phyloP scores from a whole-genome alignment of 2,329 filamentous ascomycete species.

The Alternaria gaisen region DNA sequence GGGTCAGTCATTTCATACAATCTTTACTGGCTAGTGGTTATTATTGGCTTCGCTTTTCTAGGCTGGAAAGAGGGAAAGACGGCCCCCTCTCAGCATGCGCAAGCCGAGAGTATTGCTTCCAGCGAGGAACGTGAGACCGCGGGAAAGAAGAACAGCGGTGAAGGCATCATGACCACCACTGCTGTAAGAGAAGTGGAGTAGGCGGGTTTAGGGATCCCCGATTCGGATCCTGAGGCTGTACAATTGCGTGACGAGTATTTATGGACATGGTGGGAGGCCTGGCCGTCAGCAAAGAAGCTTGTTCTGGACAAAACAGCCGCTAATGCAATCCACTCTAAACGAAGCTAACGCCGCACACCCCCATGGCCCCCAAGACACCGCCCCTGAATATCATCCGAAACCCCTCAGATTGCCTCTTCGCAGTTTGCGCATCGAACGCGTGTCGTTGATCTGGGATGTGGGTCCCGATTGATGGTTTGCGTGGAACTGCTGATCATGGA shows the following conservation, averaged over 20 bases:
- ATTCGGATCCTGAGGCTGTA: not conserved
- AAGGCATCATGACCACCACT: constrained; percentile 22
- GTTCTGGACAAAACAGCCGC: constrained; percentile 6
- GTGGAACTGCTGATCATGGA: constrained; percentile 4
- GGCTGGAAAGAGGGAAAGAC: constrained; percentile 69
- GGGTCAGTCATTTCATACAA: constrained; percentile 89
- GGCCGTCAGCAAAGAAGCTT: constrained; percentile 7
- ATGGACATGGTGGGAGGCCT: constrained; percentile 7
- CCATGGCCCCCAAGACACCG: constrained; percentile 1
- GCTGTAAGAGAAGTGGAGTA: constrained; percentile 27
- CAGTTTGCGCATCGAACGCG: constrained; percentile 11
- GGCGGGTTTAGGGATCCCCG: not conserved
- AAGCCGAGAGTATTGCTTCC: constrained; percentile 25
- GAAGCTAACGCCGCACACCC: not conserved
- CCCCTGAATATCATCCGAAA: constrained; percentile 5
- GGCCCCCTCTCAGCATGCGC: constrained; percentile 4
- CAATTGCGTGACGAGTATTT: not conserved
- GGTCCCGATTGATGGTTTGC: constrained; percentile 6
- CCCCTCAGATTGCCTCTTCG: not conserved
- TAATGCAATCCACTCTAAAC: constrained; percentile 12
- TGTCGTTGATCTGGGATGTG: constrained; percentile 14
- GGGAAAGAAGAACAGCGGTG: constrained; percentile 27
- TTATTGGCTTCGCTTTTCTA: constrained; percentile 70
- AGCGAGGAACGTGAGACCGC: constrained; percentile 22
- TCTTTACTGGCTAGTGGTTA: constrained; percentile 81